phyloP scores from a whole-genome alignment of 352 stramenopile genomes.

The Albugo laibachii region DNA sequence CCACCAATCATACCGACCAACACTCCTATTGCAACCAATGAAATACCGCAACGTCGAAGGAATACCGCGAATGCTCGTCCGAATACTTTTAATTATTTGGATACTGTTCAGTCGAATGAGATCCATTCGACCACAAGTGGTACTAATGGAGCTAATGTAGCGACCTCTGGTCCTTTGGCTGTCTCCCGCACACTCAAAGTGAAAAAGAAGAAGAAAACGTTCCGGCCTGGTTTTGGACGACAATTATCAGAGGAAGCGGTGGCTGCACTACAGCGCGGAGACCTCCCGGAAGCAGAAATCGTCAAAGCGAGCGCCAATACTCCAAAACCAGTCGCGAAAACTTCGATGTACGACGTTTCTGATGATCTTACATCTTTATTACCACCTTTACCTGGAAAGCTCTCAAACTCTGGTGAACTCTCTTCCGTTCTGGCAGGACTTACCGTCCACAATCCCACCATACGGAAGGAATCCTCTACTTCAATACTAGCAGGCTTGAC shows the following conservation, averaged over 20 bases:
- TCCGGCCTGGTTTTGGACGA: slow-evolving; percentile 61
- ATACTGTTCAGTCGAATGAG: slow-evolving; percentile 3
- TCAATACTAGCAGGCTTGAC: slow-evolving; percentile 26
- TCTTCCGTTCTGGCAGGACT: slow-evolving; percentile 39
- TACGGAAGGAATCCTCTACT: slow-evolving; percentile 7
- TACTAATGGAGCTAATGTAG: slow-evolving; percentile 33
- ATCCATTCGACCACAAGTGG: background rate
- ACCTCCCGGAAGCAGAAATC: slow-evolving; percentile 53
- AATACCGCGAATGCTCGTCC: background rate
- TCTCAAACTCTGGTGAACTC: background rate
- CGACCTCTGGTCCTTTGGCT: slow-evolving; percentile 5
- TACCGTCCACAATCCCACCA: slow-evolving; percentile 34
- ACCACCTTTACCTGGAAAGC: too few relatives aligned
- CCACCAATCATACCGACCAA: background rate
- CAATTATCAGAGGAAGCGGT: slow-evolving; percentile 68
- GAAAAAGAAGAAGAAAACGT: slow-evolving; percentile 76
- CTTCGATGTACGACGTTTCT: background rate
- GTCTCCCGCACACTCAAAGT: slow-evolving; percentile 8
- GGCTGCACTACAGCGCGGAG: slow-evolving; percentile 52
- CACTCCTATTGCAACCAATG: slow-evolving; percentile 9
- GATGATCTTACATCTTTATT: slow-evolving; percentile 1
- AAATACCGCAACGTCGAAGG: background rate
- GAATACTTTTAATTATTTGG: background rate
- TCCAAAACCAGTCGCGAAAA: background rate
- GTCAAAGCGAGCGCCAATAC: slow-evolving; percentile 13